phyloP scores from a whole-genome alignment of 108 stramenopile species.

The Seminavis robusta region DNA sequence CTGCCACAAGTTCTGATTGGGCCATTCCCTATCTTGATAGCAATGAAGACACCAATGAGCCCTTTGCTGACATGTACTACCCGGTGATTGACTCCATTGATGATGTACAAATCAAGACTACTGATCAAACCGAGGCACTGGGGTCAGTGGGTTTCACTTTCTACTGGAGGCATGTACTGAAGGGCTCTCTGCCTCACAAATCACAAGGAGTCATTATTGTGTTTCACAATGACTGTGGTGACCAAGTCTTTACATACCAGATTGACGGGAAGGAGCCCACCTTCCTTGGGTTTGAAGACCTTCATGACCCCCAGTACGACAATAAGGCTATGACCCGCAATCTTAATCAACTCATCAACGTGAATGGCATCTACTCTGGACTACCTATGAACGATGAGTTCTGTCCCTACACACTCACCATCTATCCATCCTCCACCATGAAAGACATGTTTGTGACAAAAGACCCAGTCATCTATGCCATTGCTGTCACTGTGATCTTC shows the following conservation, averaged over 20 bases:
- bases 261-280: neutral
- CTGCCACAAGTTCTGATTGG: too few species aligned
- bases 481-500: constrained; percentile 14
- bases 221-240: neutral
- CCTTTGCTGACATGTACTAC: too few species aligned
- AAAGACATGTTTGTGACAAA: constrained; percentile 3
- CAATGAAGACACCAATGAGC: too few species aligned
- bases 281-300: constrained; percentile 5
- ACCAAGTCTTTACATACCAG: constrained; percentile 1
- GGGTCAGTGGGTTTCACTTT: too few species aligned
- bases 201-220: too few species aligned
- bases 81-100: too few species aligned
- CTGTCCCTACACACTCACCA: constrained; percentile 8
- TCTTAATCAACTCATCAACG: neutral
- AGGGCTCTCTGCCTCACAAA: too few species aligned
- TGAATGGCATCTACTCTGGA: too few species aligned
- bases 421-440: constrained; percentile 18
- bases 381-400: constrained; percentile 1
- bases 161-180: too few species aligned
- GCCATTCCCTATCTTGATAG: too few species aligned
- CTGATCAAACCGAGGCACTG: too few species aligned
- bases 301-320: neutral
- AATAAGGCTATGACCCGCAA: neutral
- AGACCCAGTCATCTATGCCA: constrained; percentile 7
- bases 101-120: too few species aligned